Percentiles rank a stretch among this genome's conserved stretches.
phyloP scores from a whole-genome alignment of 139 green algal species.

The Diplosphaera chodatii region DNA sequence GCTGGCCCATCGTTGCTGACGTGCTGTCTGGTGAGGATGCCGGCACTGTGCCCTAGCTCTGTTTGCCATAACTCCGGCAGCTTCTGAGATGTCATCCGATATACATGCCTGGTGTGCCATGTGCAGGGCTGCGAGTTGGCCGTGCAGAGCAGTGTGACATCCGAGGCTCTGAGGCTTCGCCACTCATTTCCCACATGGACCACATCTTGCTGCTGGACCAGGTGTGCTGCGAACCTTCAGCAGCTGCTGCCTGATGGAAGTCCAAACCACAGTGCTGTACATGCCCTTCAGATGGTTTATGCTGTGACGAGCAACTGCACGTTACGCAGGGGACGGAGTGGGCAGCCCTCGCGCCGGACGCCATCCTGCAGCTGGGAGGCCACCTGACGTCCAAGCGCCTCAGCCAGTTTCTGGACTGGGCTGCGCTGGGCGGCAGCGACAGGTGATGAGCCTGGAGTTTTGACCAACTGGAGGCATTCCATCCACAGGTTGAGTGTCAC shows the following conservation, averaged over 20 bases:
- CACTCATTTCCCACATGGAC: slow-evolving; percentile 66
- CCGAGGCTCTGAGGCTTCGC: neutral
- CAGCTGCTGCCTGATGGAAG: too few relatives aligned
- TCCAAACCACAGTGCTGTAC: too few relatives aligned
- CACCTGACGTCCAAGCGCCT: slow-evolving; percentile 86
- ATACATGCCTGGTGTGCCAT: too few relatives aligned
- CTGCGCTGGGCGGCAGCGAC: slow-evolving; percentile 21
- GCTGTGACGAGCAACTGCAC: too few relatives aligned
- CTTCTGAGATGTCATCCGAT: too few relatives aligned
- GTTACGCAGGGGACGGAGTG: slow-evolving; percentile 27
- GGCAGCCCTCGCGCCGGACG: slow-evolving; percentile 58
- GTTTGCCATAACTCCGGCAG: too few relatives aligned
- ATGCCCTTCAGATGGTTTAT: too few relatives aligned
- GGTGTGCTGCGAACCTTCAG: neutral
- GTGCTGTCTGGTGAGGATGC: slow-evolving; percentile 63
- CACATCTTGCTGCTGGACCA: slow-evolving; percentile 61
- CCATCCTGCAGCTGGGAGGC: slow-evolving; percentile 74
- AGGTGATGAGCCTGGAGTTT: neutral
- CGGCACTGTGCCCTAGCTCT: too few relatives aligned
- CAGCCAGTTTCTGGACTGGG: slow-evolving; percentile 70
- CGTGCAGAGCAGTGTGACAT: neutral
- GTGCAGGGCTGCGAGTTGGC: slow-evolving; percentile 49
- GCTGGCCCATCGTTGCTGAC: slow-evolving; percentile 85
- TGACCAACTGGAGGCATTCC: neutral
- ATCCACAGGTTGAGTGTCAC: too few relatives aligned